Evolutionary conservation across 768 basidiomycete genomes (phyloP).

Genomic region (Trametes cubensis): DNA sequence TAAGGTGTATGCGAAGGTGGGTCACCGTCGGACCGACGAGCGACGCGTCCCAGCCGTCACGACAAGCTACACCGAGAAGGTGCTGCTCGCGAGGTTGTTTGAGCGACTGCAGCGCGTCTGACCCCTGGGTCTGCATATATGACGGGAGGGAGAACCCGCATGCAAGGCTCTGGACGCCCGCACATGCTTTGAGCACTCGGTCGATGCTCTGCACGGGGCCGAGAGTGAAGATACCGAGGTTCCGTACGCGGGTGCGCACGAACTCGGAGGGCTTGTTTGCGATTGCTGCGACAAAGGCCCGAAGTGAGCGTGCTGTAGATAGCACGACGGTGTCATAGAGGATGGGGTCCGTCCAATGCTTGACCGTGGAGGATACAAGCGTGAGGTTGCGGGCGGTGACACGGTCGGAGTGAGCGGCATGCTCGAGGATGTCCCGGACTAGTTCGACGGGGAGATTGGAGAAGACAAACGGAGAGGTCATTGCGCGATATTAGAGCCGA

Average conservation of each 20-base stretch:
- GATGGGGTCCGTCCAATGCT: conserved; percentile 38
- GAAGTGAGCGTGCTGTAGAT: conserved; percentile 34
- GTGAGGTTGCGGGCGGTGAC: conserved; percentile 38
- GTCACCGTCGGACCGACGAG: conserved; percentile 37
- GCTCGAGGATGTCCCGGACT: conserved; percentile 39
- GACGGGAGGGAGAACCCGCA: conserved; percentile 40
- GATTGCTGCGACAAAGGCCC: conserved; percentile 35
- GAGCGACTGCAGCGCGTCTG: conserved; percentile 25
- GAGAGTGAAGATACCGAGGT: conserved; percentile 41
- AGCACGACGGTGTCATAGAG: conserved; percentile 44
- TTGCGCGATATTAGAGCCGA: conserved; percentile 10
- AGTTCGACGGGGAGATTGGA: conserved; percentile 39
- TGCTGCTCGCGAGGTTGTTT: conserved; percentile 36
- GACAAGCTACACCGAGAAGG: conserved; percentile 38
- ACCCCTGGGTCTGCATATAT: conserved; percentile 28
- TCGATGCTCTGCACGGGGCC: conserved; percentile 39
- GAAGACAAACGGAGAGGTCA: conserved; percentile 25
- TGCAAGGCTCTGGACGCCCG: conserved; percentile 37
- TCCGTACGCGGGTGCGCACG: conserved; percentile 32
- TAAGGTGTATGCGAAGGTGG: conserved; percentile 39
- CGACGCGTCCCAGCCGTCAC: conserved; percentile 40
- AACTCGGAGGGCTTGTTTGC: conserved; percentile 32
- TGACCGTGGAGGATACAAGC: conserved; percentile 40
- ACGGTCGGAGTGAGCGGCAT: conserved; percentile 35
- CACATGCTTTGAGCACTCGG: conserved; percentile 36